These are phyloP conservation scores for Globisporangium spinosum DNA, from an alignment of 352 stramenopile species.

Conservation along the genomic window DNA sequence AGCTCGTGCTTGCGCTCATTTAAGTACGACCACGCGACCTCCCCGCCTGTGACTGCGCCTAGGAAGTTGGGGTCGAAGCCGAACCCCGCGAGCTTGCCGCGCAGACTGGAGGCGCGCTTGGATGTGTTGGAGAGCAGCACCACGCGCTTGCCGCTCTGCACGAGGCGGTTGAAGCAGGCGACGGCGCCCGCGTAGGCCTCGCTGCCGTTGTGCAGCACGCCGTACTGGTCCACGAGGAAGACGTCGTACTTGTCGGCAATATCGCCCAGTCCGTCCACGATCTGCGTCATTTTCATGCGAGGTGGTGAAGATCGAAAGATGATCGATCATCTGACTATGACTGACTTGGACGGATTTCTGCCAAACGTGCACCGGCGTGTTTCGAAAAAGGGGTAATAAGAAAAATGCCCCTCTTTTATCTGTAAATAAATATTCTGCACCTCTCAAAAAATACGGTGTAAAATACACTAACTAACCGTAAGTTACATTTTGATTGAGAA, in stretches of 20 bases:
- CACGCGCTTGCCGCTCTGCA: slow-evolving; percentile 57
- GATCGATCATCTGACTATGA: not conserved
- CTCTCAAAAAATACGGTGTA: too few species aligned
- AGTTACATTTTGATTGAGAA: too few species aligned
- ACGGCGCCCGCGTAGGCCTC: slow-evolving; percentile 56
- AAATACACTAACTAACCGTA: too few species aligned
- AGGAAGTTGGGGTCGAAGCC: slow-evolving; percentile 65
- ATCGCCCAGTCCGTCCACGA: slow-evolving; percentile 31
- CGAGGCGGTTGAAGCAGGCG: slow-evolving; percentile 58
- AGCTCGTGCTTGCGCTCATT: slow-evolving; percentile 23
- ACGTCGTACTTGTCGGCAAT: slow-evolving; percentile 74
- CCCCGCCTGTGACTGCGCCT: slow-evolving; percentile 49
- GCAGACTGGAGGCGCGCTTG: slow-evolving; percentile 47
- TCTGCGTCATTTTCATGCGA: slow-evolving; percentile 20
- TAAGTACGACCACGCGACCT: slow-evolving; percentile 46
- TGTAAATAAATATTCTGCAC: too few species aligned
- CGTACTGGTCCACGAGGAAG: slow-evolving; percentile 91
- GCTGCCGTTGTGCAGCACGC: slow-evolving; percentile 89
- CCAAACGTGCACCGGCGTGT: too few species aligned
- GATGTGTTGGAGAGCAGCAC: slow-evolving; percentile 90
- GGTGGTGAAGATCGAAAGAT: not conserved
- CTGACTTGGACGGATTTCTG: too few species aligned
- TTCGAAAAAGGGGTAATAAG: too few species aligned
- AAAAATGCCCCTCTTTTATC: too few species aligned
- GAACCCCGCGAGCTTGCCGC: slow-evolving; percentile 51